Evolutionary conservation across 2,329 filamentous ascomycete species (phyloP).

Genomic region (Verruconis gallopava): DNA sequence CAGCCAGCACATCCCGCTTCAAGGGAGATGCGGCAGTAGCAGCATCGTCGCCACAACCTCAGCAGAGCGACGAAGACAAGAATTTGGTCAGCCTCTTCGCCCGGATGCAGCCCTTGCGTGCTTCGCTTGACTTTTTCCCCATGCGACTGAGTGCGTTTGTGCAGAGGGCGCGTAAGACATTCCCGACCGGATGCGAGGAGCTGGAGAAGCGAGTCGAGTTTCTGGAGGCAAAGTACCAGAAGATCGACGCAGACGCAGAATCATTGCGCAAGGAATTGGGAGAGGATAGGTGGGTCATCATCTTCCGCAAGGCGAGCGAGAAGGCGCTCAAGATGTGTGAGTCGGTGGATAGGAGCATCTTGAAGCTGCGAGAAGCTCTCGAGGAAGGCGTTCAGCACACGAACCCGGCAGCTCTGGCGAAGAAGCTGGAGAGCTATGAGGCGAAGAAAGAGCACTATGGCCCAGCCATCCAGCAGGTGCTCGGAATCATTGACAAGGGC

Average conservation of each 20-base stretch:
- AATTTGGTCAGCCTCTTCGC: conserved; percentile 83
- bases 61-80: conserved; percentile 67
- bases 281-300: conserved; percentile 90
- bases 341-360: conserved; percentile 76
- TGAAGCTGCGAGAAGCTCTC: conserved; percentile 68
- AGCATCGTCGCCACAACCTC: conserved; percentile 43
- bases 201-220: conserved; percentile 60
- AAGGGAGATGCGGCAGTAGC: conserved; percentile 43
- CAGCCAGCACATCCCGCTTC: conserved; percentile 56
- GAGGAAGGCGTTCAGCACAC: conserved; percentile 62
- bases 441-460: conserved; percentile 91
- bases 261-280: conserved; percentile 78
- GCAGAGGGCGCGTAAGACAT: conserved; percentile 59
- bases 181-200: conserved; percentile 85
- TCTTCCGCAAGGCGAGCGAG: conserved; percentile 83
- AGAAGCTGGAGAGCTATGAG: conserved; percentile 87
- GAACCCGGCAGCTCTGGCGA: conserved; percentile 55
- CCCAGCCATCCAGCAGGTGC: conserved; percentile 78
- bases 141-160: conserved; percentile 88
- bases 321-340: conserved; percentile 96
- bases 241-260: conserved; percentile 81
- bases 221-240: conserved; percentile 76
- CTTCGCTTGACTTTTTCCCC: conserved; percentile 87
- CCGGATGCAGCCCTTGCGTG: conserved; percentile 84
- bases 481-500: conserved; percentile 91